A percentile compares a stretch with the other conserved stretches of the same genome.
These are phyloP conservation scores for Striga hermonthica DNA, from an alignment of 305 asterid species.

Conservation along the genomic window DNA sequence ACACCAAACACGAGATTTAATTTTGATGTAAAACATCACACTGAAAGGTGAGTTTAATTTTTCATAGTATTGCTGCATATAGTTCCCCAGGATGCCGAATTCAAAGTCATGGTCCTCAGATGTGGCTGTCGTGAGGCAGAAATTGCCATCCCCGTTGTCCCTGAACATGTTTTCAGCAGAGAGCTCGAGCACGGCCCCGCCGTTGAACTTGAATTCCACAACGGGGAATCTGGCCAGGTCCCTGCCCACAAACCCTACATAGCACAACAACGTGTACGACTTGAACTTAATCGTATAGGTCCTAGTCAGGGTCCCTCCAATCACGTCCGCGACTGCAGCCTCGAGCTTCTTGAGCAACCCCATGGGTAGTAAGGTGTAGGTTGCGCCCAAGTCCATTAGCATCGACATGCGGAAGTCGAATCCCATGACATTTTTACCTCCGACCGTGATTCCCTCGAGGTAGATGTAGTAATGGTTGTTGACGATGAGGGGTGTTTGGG, in stretches of 20 bases:
- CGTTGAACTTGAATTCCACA: neutral
- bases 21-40: too few relatives aligned
- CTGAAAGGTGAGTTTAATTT: too few relatives aligned
- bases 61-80: neutral
- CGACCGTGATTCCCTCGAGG: too few relatives aligned
- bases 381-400: too few relatives aligned
- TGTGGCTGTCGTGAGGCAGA: neutral
- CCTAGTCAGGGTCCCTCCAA: neutral
- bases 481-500: too few relatives aligned
- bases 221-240: neutral
- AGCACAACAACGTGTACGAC: neutral
- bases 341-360: too few relatives aligned
- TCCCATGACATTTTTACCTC: too few relatives aligned
- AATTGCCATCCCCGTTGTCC: neutral
- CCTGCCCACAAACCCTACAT: neutral
- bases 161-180: neutral
- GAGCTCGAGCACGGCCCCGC: neutral
- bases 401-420: too few relatives aligned
- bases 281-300: neutral
- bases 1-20: too few relatives aligned
- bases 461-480: too few relatives aligned
- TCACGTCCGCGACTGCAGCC: neutral
- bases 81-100: neutral
- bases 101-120: neutral
- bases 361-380: neutral